Base-by-base conservation (phyloP, 2,329 filamentous ascomycete genomes). In the Clonostachys chloroleuca region DNA sequence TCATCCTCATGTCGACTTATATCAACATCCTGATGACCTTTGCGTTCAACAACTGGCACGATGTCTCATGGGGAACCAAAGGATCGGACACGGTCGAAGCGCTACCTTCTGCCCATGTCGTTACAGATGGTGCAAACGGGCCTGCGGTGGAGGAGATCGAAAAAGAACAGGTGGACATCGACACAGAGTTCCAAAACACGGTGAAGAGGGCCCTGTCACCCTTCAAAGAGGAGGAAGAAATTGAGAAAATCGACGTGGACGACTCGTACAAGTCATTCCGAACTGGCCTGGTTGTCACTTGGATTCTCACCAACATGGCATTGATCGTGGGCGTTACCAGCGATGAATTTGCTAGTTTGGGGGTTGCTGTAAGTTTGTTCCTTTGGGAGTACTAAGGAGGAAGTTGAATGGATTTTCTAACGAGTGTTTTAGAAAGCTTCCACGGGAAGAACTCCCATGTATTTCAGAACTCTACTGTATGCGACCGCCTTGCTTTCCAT, bases 221-320 rank as follows among this genome's bases (percentile, higher is more conserved):
- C 3, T 94, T 81, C 67, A 78, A 88, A 48, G 74, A 87, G 41
- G 84, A 80, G 1, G 78, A 82, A 49, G 86, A 92, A 64, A 72
- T 80, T 36, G 87, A 90, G 54, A 81, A 83, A 65, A 92, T 91
- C 74, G 86, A 86, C 5, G 77, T 95, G 44, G 91, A 96, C 59
- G 91, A 96, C 64, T 94, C 89, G 33, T 96, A 96, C 82, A 95
- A 95, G 77, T 90, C 88, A 73, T 96, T 96, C 89, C 81, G 91
- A 75, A 96, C 92, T 30, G 87, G 89, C 59, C 77, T 96, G 49
- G 88, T 95, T 50, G 85, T 89, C 10, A 76, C 84, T 12, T 96
- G 92, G 92, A 85, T 96, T 55, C 95, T 95, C 70, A 91, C 88
- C 51, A 96, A 96, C 68, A 86, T 82, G 45, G 66, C 89, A 36